A percentile compares a stretch with the other conserved stretches of the same genome.
Evolutionary conservation across 805 yeast genomes (phyloP).

Genomic region (Hanseniaspora lindneri): DNA sequence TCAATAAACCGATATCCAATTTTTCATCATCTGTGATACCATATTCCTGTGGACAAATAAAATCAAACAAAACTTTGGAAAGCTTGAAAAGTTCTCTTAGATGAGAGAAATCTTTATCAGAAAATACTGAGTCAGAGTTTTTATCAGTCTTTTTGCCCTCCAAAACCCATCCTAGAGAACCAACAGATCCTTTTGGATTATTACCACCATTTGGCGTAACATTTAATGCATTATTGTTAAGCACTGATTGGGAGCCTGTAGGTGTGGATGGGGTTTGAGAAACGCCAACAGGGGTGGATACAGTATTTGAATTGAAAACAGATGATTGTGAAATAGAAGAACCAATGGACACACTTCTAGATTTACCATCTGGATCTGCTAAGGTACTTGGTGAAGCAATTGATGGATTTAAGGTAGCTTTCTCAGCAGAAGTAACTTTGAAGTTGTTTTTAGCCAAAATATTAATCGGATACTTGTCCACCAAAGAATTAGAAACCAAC

Average conservation of each 20-base stretch:
- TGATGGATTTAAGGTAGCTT: conserved; percentile 16
- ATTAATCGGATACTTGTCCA: conserved; percentile 62
- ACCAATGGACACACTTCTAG: conserved; percentile 17
- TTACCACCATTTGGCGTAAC: conserved; percentile 18
- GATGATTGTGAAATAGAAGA: neutral
- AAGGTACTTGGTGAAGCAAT: neutral
- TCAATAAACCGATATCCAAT: conserved; percentile 85
- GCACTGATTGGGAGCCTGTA: conserved; percentile 22
- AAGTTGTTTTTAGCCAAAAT: conserved; percentile 65
- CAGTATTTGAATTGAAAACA: no score
- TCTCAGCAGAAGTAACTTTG: conserved; percentile 35
- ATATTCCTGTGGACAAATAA: conserved; percentile 96
- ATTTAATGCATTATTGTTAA: conserved; percentile 18
- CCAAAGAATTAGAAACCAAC: conserved; percentile 36
- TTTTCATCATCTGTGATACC: conserved; percentile 94
- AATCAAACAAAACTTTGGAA: conserved; percentile 88
- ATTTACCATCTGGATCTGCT: neutral
- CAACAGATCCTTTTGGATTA: conserved; percentile 33
- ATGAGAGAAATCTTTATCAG: conserved; percentile 64
- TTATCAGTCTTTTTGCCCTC: conserved; percentile 29
- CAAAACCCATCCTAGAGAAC: conserved; percentile 65
- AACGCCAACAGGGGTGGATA: no score
- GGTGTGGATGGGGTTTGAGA: conserved; percentile 18
- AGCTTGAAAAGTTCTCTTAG: conserved; percentile 79
- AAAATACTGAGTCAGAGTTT: conserved; percentile 41